Base-by-base conservation (phyloP, 345 rosid genomes). In the Angophora floribunda region DNA sequence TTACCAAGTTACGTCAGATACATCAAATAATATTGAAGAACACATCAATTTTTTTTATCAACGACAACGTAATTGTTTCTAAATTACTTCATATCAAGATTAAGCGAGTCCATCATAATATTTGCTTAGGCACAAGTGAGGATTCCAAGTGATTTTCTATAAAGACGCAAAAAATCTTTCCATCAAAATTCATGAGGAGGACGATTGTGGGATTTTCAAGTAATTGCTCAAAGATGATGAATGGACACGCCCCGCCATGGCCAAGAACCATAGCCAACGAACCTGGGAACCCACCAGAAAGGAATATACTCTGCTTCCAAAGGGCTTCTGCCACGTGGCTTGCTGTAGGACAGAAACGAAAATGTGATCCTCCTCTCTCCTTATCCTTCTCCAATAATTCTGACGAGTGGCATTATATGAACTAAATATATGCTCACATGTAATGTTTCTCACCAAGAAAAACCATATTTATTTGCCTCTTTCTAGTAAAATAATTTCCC, bases 261-360 rank as follows among this genome's bases (percentile, higher is more conserved):
- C 80, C 41, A 36, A 36, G 41, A 36, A 36, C 13, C 22, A 30
- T 67, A 5, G 45, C 80, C 45, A 32, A 70, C 19, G 80, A 1
- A 45, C 80, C 80, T 17, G 47, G 80, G 84, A 75, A 75, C 28
- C 28, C 28, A 32, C 14, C 26, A 2, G 3, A 28, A 24, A 30
- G 89, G 87, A 88, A 85, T 89, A 87, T 52, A 36, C 89, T 84
- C 63, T 84, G 89, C 85, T 85, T 86, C 86, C 87, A 65, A 53
- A 49, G 51, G 53, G 26, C 6, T 82, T 28, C 4, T 36, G 95
- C 91, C 92, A 89, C 90, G 90, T 79, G 94, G 91, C 86, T 13
- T n/a, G 55, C 9, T 79, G 51, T 4, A 16, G n/a, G 87, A 88
- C 94, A 89, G 90, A 70, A 41, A 61, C 15, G 7, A 36, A 41